Conservation (phyloP, 1,139 yeast species). For the Schwanniomyces etchellsii region DNA sequence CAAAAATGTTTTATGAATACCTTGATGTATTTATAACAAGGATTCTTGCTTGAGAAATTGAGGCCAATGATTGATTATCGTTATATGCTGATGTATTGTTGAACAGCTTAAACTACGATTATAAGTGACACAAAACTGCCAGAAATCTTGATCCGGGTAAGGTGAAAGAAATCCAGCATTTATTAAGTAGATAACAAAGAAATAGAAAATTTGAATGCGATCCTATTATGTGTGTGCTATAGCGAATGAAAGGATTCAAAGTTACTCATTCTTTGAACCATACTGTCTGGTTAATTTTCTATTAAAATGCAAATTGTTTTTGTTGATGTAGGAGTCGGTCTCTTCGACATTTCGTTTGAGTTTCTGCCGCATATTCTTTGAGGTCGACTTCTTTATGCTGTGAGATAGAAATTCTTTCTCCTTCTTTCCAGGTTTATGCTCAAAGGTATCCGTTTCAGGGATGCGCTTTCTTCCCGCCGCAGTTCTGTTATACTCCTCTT, state of each 20-base stretch:
- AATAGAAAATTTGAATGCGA: too few relatives aligned
- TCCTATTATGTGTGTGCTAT: too few relatives aligned
- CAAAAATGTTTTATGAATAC: too few relatives aligned
- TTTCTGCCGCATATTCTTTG: slow-evolving; percentile 23
- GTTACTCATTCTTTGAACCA: background rate
- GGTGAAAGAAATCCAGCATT: too few relatives aligned
- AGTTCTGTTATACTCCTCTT: slow-evolving; percentile 34
- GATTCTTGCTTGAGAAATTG: too few relatives aligned
- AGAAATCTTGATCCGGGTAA: background rate
- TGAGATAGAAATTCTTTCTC: slow-evolving; percentile 20
- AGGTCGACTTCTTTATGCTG: slow-evolving; percentile 31
- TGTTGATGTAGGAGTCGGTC: slow-evolving; percentile 51
- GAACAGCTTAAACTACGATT: background rate
- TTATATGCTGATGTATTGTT: too few relatives aligned
- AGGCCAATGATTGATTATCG: too few relatives aligned
- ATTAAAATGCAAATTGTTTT: slow-evolving; percentile 70
- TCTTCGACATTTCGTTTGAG: slow-evolving; percentile 21
- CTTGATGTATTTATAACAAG: too few relatives aligned
- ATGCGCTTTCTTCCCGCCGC: slow-evolving; percentile 9
- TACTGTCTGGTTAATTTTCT: background rate
- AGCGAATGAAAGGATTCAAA: too few relatives aligned
- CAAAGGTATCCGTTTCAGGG: slow-evolving; percentile 13
- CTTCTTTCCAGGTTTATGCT: background rate
- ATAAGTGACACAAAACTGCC: background rate
- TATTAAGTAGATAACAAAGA: too few relatives aligned